Base-by-base conservation (phyloP, 139 green algal species). In the Microglena sp. region DNA sequence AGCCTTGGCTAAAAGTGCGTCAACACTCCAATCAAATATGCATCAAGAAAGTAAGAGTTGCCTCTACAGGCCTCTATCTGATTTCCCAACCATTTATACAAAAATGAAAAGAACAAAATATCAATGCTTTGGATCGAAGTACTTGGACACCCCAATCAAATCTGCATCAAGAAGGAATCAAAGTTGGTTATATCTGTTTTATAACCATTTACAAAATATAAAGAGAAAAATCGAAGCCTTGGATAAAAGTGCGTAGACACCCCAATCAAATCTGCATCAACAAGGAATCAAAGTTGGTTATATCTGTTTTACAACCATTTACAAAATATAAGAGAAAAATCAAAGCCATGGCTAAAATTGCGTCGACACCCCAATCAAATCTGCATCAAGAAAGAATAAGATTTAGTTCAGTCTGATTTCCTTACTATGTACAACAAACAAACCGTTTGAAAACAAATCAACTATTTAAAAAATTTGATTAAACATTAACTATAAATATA, bases 111-210 rank as follows among this genome's bases (percentile, higher is more conserved):
- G n/a, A 50, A 50, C 18, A 50, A 50, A 11, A 50, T 24, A 85
- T 79, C 1, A 85, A 64, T 2, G 56, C 60, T 67, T 80, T 84
- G 2, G 77, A 72, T 1, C 77, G 72, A 15, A 40, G 22, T 11
- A 71, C 72, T 45, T 84, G 72, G 0, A 65, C 63, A 5, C 43
- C 71, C 77, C 77, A 84, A 24, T 84, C 71, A 66, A 84, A 80
- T 46, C 72, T 83, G 59, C 43, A 67, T 26, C 4, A 33, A 33
- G 46, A 30, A 2, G n/a, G 21, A 18, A 33, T n/a, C 34, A 5
- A 24, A 18, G 5, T 33, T 1, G 24, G 28, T 3, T 3, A 4
- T 33, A 28, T 44, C 11, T 21, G 34, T n/a, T n/a, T n/a, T n/a
- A n/a, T n/a, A 33, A 11, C 2, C n/a, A 58, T 4, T 62, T 2